Evolutionary conservation across 805 yeast genomes (phyloP).

Genomic region (Alloascoidea africana): DNA sequence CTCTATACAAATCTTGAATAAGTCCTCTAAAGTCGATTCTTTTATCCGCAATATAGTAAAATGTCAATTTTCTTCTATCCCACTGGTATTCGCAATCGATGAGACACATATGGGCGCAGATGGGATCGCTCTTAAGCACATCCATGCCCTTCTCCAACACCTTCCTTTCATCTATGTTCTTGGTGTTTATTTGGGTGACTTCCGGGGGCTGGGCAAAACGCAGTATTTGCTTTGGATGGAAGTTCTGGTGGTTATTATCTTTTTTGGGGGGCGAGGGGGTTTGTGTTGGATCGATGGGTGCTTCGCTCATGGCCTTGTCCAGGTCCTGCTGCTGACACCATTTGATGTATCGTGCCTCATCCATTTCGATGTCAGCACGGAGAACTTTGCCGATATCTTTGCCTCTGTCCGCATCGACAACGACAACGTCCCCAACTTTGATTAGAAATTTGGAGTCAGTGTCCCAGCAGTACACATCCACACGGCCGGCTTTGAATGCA

Average conservation of each 20-base stretch:
- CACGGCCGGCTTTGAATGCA: conserved; percentile 45
- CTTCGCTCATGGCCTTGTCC: conserved; percentile 32
- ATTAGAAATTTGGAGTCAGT: conserved; percentile 45
- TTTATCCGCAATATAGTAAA: conserved; percentile 49
- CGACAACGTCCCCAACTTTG: conserved; percentile 48
- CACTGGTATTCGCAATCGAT: conserved; percentile 72
- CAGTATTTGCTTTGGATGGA: conserved; percentile 60
- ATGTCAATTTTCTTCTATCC: conserved; percentile 63
- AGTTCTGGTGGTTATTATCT: no score
- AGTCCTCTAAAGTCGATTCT: conserved; percentile 62
- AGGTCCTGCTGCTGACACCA: conserved; percentile 64
- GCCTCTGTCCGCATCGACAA: conserved; percentile 77
- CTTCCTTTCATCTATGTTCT: conserved; percentile 56
- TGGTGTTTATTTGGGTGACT: conserved; percentile 41
- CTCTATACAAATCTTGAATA: conserved; percentile 58
- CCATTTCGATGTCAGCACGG: conserved; percentile 42
- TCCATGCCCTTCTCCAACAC: conserved; percentile 44
- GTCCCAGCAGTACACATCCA: conserved; percentile 57
- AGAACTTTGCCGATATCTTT: conserved; percentile 63
- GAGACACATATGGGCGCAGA: conserved; percentile 30
- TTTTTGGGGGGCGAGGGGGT: no score
- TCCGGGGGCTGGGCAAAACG: conserved; percentile 68
- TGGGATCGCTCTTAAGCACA: conserved; percentile 16
- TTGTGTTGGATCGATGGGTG: conserved; percentile 26
- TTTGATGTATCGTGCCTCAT: conserved; percentile 56